Percentiles rank a stretch among this genome's conserved stretches.
Conservation (phyloP, 495 filamentous ascomycete species). For the Pseudoneurospora amorphoporcata region DNA sequence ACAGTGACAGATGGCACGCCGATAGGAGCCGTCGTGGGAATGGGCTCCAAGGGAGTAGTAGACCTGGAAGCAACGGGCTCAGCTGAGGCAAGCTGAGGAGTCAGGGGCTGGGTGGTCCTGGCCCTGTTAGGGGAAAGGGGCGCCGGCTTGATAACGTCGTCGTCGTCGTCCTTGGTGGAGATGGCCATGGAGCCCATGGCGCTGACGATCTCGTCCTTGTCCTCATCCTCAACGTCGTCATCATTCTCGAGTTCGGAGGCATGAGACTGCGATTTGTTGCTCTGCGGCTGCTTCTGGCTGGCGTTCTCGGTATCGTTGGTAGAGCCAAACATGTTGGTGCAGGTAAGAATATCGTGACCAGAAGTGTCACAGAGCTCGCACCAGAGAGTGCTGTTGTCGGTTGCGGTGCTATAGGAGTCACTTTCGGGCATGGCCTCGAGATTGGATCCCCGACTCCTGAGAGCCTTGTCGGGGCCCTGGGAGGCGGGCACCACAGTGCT, state of each 20-base stretch:
- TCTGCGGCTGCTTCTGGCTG: constrained; percentile 18
- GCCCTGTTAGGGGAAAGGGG: constrained; percentile 42
- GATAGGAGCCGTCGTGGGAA: neutral
- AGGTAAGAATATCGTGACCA: constrained; percentile 92
- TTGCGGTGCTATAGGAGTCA: constrained; percentile 60
- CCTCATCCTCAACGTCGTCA: constrained; percentile 11
- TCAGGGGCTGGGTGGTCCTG: constrained; percentile 29
- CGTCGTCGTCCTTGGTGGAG: constrained; percentile 15
- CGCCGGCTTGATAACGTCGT: constrained; percentile 35
- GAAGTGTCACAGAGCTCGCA: constrained; percentile 91
- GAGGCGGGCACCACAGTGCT: constrained; percentile 44
- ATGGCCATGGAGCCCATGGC: constrained; percentile 33
- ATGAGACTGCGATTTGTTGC: constrained; percentile 8
- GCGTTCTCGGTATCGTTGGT: neutral
- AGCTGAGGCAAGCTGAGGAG: constrained; percentile 37
- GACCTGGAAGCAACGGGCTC: constrained; percentile 12
- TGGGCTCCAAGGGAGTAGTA: neutral
- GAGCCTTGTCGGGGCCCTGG: constrained; percentile 26
- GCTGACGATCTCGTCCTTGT: constrained; percentile 37
- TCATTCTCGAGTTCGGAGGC: neutral
- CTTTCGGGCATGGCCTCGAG: constrained; percentile 59
- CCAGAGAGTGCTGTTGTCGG: constrained; percentile 66
- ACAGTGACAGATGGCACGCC: neutral
- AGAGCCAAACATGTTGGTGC: constrained; percentile 73
- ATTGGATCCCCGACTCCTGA: constrained; percentile 33